These are phyloP conservation scores for Tuber aestivum DNA, from an alignment of 495 filamentous ascomycete genomes.

Conservation along the genomic window DNA sequence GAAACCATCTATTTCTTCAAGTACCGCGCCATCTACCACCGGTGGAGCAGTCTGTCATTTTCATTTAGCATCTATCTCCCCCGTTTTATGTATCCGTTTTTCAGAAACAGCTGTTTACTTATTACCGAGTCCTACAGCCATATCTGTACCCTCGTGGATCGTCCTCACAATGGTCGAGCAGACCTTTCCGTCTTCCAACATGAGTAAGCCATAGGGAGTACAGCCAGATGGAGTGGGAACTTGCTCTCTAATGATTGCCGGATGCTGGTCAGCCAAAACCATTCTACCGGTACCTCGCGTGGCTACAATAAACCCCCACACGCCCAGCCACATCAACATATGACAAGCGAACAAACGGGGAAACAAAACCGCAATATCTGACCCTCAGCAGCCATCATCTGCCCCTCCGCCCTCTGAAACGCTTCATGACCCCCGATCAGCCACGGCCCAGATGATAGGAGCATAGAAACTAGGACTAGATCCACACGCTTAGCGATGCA, in stretches of 20 bases:
- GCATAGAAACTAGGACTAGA: slow-evolving; percentile 74
- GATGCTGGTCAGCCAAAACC: slow-evolving; percentile 67
- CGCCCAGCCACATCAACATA: slow-evolving; percentile 2
- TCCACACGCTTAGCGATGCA: slow-evolving; percentile 68
- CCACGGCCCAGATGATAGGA: slow-evolving; percentile 67
- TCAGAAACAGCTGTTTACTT: slow-evolving; percentile 22
- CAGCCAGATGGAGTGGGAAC: slow-evolving; percentile 75
- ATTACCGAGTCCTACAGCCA: slow-evolving; percentile 65
- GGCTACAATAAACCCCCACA: slow-evolving; percentile 13
- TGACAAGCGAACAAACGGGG: not conserved
- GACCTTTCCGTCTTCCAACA: slow-evolving; percentile 69
- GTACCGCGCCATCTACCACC: not conserved
- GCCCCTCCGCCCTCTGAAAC: slow-evolving; percentile 70
- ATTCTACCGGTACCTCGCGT: slow-evolving; percentile 65
- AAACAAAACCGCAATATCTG: slow-evolving; percentile 40
- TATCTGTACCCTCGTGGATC: slow-evolving; percentile 70
- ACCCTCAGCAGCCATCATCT: slow-evolving; percentile 74
- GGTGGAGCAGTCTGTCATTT: not conserved
- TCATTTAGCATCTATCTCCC: not conserved
- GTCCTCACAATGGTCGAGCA: slow-evolving; percentile 63
- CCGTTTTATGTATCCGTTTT: not conserved
- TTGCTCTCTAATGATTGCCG: slow-evolving; percentile 68
- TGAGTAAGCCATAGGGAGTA: slow-evolving; percentile 68
- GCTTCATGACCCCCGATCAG: slow-evolving; percentile 80
- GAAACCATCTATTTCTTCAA: not conserved